Percentiles rank a stretch among this genome's conserved stretches.
Conservation (phyloP, 768 basidiomycete genomes). For the Russula griseocarnosa region DNA sequence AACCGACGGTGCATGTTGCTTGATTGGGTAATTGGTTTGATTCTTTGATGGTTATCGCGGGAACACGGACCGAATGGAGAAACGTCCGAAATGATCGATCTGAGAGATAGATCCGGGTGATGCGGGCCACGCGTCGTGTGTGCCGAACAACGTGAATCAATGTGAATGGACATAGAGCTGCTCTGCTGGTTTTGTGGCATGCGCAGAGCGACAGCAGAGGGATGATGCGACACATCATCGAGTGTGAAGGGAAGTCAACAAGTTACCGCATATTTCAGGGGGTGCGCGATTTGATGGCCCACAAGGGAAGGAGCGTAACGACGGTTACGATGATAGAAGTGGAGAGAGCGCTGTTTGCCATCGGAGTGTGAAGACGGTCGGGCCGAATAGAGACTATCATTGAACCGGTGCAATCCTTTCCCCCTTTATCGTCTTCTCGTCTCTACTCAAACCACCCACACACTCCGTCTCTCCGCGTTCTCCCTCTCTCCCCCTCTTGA, state of each 20-base stretch:
- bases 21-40: too few relatives aligned
- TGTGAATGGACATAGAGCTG: not conserved
- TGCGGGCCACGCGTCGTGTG: conserved; percentile 3
- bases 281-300: conserved; percentile 2
- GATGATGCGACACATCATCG: not conserved
- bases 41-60: not conserved
- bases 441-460: not conserved
- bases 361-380: not conserved
- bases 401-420: not conserved
- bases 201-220: not conserved
- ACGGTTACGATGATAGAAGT: not conserved
- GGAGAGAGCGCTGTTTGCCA: not conserved
- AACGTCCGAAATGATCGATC: conserved; percentile 7
- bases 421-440: not conserved
- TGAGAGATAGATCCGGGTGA: conserved; percentile 10
- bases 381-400: not conserved
- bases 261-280: not conserved
- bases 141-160: not conserved
- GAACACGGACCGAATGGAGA: not conserved
- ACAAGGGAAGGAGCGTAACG: not conserved
- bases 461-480: too few relatives aligned
- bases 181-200: not conserved
- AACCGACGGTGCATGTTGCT: not conserved
- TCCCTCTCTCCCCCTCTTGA: not conserved
- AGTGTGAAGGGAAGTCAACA: not conserved